These are phyloP conservation scores for Nigrospora sphaerica DNA, from an alignment of 2,329 filamentous ascomycete species.

Conservation along the genomic window DNA sequence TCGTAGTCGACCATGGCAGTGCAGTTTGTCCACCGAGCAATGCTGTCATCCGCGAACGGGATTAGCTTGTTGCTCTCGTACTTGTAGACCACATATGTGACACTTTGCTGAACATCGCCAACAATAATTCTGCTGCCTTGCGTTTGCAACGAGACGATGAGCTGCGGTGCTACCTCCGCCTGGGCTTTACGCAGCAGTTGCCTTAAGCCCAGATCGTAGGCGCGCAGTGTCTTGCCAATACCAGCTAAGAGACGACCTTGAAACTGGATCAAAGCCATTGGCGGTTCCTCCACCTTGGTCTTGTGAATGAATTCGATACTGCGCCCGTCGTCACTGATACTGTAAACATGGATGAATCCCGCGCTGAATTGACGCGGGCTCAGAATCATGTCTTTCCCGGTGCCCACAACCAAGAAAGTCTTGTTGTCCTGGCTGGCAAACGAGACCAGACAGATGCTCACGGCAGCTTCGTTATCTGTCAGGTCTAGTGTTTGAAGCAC, in stretches of 20 bases:
- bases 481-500: constrained; percentile 76
- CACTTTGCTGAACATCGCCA: constrained; percentile 81
- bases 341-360: constrained; percentile 88
- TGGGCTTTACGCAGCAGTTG: constrained; percentile 90
- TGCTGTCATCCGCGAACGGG: constrained; percentile 84
- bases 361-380: constrained; percentile 68
- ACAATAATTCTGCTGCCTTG: constrained; percentile 89
- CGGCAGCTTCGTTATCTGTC: constrained; percentile 83
- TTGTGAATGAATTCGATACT: constrained; percentile 94
- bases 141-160: constrained; percentile 84
- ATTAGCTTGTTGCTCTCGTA: constrained; percentile 85
- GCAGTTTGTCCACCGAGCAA: constrained; percentile 85
- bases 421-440: constrained; percentile 89
- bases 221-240: constrained; percentile 70
- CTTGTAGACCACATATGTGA: constrained; percentile 92
- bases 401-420: constrained; percentile 87
- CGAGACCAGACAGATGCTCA: constrained; percentile 75
- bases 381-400: constrained; percentile 80
- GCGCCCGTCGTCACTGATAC: constrained; percentile 79
- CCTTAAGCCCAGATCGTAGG: constrained; percentile 90
- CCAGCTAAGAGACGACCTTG: constrained; percentile 86
- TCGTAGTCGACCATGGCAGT: constrained; percentile 97
- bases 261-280: constrained; percentile 85
- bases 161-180: constrained; percentile 66
- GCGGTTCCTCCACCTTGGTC: constrained; percentile 83